Evolutionary conservation across 23 red algal genomes (phyloP).

Genomic region (Pyropia yezoensis): DNA sequence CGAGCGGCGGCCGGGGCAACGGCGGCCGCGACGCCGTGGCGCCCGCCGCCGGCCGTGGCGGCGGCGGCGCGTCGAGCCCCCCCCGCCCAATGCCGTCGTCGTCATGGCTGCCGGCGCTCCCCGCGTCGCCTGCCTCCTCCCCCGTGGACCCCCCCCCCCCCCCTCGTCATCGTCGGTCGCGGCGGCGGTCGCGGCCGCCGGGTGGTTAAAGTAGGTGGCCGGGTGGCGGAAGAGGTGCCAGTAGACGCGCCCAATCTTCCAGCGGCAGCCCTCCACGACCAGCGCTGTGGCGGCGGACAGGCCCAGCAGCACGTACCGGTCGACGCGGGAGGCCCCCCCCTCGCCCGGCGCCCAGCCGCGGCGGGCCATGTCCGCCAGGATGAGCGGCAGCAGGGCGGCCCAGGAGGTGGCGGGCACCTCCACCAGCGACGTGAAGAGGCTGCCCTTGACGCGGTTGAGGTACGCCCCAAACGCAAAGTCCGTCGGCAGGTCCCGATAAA

Average conservation of each 20-base stretch:
- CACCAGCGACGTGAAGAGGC: slow-evolving; percentile 44
- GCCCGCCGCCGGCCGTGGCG: too few relatives aligned
- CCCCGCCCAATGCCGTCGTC: too few relatives aligned
- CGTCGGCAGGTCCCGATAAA: slow-evolving; percentile 60
- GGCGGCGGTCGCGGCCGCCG: too few relatives aligned
- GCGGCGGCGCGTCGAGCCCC: too few relatives aligned
- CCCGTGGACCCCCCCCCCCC: too few relatives aligned
- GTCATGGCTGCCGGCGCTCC: too few relatives aligned
- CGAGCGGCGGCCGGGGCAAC: too few relatives aligned
- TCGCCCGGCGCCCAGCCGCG: neutral
- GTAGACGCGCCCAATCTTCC: slow-evolving; percentile 39
- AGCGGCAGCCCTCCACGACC: slow-evolving; percentile 8
- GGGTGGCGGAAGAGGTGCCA: slow-evolving; percentile 60
- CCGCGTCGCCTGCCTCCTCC: too few relatives aligned
- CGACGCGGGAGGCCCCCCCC: too few relatives aligned
- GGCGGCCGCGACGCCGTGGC: too few relatives aligned
- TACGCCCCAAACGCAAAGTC: slow-evolving; percentile 53
- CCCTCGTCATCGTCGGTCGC: neutral
- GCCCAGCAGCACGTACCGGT: too few relatives aligned
- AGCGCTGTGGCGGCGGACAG: slow-evolving; percentile 9
- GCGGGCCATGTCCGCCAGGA: slow-evolving; percentile 27
- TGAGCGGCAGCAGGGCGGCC: slow-evolving; percentile 30
- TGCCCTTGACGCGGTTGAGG: slow-evolving; percentile 42
- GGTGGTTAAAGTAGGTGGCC: slow-evolving; percentile 31
- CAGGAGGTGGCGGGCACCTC: slow-evolving; percentile 50